Evolutionary conservation across 2,329 filamentous ascomycete genomes (phyloP).

Genomic region (Exophiala spinifera): DNA sequence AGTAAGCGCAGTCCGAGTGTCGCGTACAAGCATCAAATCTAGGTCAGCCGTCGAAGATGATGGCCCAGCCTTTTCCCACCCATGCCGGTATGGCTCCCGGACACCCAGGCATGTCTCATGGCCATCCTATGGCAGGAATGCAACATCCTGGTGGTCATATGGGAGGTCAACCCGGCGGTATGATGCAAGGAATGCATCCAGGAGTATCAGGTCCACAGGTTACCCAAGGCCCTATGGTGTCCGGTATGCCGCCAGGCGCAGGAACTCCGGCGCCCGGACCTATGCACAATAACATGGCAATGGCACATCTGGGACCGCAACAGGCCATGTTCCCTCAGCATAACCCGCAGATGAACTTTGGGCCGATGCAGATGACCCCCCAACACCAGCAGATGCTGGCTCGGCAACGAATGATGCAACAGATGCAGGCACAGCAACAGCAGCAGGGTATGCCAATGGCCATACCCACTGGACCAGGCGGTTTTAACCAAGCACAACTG

Average conservation of each 20-base stretch:
- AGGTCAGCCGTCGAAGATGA: conserved; percentile 49
- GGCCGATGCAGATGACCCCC: conserved; percentile 29
- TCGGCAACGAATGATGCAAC: conserved; percentile 32
- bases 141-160: conserved; percentile 57
- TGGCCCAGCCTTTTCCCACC: conserved; percentile 56
- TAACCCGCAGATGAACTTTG: conserved; percentile 29
- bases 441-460: conserved; percentile 25
- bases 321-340: conserved; percentile 54
- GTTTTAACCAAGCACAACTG: conserved; percentile 40
- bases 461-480: conserved; percentile 18
- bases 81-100: conserved; percentile 54
- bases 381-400: conserved; percentile 32
- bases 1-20: background rate
- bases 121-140: conserved; percentile 58
- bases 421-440: conserved; percentile 22
- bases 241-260: conserved; percentile 59
- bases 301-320: conserved; percentile 59
- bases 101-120: conserved; percentile 57
- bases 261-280: conserved; percentile 50
- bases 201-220: conserved; percentile 61
- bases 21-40: background rate
- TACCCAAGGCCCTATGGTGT: conserved; percentile 63
- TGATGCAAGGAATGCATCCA: conserved; percentile 59
- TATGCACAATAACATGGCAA: conserved; percentile 57
- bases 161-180: conserved; percentile 44